Percentiles rank a stretch among this genome's conserved stretches.
phyloP scores from a whole-genome alignment of 1,139 yeast genomes.

The Suhomyces wounanorum region DNA sequence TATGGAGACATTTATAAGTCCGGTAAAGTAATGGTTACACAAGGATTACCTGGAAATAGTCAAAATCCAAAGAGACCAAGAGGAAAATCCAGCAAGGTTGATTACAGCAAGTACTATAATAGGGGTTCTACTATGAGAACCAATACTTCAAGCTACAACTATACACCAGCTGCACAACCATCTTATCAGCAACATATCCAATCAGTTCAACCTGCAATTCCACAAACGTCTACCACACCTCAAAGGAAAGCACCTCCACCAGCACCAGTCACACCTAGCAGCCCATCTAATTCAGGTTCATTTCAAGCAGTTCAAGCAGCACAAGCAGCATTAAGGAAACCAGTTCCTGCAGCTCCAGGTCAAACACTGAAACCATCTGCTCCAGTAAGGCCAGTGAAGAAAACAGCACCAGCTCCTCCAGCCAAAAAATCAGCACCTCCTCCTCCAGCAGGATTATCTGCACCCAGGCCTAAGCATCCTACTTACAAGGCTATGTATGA shows the following conservation, averaged over 20 bases:
- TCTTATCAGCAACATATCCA: constrained; percentile 12
- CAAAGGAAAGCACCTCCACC: constrained; percentile 15
- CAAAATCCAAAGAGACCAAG: constrained; percentile 72
- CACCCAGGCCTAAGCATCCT: constrained; percentile 66
- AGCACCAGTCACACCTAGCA: constrained; percentile 9
- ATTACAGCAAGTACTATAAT: constrained; percentile 46
- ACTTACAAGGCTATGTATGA: constrained; percentile 86
- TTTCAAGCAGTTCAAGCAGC: constrained; percentile 12
- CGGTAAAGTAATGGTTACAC: constrained; percentile 77
- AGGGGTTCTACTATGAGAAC: constrained; percentile 24
- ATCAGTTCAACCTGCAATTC: constrained; percentile 9
- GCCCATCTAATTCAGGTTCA: constrained; percentile 3
- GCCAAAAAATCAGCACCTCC: constrained; percentile 38
- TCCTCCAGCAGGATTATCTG: constrained; percentile 56
- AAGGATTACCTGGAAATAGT: constrained; percentile 77
- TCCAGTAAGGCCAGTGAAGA: constrained; percentile 30
- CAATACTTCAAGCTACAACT: constrained; percentile 11
- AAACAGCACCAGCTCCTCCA: constrained; percentile 42
- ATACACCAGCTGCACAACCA: constrained; percentile 9
- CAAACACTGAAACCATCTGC: constrained; percentile 17
- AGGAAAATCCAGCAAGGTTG: constrained; percentile 41
- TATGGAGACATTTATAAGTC: constrained; percentile 82
- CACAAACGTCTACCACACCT: constrained; percentile 13
- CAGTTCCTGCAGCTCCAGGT: constrained; percentile 6
- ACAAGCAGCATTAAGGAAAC: constrained; percentile 14